Base-by-base conservation (phyloP, 1,284 basidiomycete species). In the Fomitopsis schrenkii region DNA sequence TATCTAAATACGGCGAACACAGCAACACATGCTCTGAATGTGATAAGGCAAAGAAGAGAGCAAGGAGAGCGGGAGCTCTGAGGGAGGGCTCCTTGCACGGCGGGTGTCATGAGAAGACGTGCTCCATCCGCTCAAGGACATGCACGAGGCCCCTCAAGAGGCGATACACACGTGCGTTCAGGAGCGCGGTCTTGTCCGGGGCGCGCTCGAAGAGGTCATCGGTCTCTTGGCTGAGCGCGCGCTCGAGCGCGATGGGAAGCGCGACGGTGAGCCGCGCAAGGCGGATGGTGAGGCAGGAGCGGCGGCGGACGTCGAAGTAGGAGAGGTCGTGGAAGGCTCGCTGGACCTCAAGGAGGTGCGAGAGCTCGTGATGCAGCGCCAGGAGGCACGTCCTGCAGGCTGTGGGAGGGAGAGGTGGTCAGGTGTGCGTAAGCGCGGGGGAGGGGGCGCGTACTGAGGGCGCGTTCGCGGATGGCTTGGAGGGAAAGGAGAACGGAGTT, bases 351-450 rank as follows among this genome's bases (percentile, higher is more conserved):
- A 93, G 83, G 8, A 93, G 81, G 33, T 87, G 84, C 14, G 83
- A 79, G 62, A 94, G 81, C 68, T 94, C 87, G 42, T 85, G 76
- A 71, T 90, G 87, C 8, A 95, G 80, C 3, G 91, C 83, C 60
- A 87, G 80, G 40, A 93, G 79, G 68, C 92, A 93, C 35, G 88
- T 87, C 48, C 90, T 86, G 65, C 91, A 93, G n/a, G 88, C 91
- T 91, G 68, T 14, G 56, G 17, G 22, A 56, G 22, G 22, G 22
- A 15, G 22, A 22, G 12, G 19, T 59, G 28, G 44, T 50, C 28
- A 50, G 30, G 2, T 35, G 44, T 5, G 45, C 22, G 19, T 57
- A 36, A 40, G 30, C 50, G 15, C 42, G 19, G 59, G 19, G 40
- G 35, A 33, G 22, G 2, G n/a, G 53, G 33, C 30, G 35, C 84